Evolutionary conservation across 139 green algal species (phyloP), one percentile per base, ranked within the genome.

Genomic region (Pseudopediastrum boryanum): DNA sequence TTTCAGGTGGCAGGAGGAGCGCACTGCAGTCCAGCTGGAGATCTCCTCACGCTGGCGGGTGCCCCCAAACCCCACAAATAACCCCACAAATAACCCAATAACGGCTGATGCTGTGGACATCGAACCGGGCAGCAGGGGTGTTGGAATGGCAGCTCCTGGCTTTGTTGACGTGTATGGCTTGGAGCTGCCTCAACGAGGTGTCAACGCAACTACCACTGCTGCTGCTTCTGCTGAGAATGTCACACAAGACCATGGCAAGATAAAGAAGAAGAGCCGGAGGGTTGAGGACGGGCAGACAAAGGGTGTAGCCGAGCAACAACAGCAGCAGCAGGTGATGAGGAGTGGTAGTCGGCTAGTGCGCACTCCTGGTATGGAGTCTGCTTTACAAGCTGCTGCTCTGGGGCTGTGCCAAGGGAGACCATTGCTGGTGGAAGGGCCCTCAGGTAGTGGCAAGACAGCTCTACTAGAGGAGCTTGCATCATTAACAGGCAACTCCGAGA

Each of bases 371-470:
- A 71, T 89, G 25, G 70, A 75, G 19, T 61, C 84, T 52, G 93
- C 87, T 36, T 58, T 97, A 31, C 59, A 86, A 41, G 80, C 92
- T 0, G 85, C 88, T 16, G 94, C 90, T 21, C 71, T 98, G 35
- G 94, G 89, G 35, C 84, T 99, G 35, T 96, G 87, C 81, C 87
- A 90, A 44, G 75, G 35, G 5, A 80, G 81, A 46, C 92, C 95
- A 19, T 78, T 98, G 56, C 88, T 99, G 51, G 82, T 99, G 63
- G 90, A 98, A 71, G 95, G 95, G 0, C 94, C 94, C 2, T 87
- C 95, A 39, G 94, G 96, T 42, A 89, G 77, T 21, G 96, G 96
- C 77, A 99, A 99, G 85, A 94, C 91, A 4, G 66, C 84, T 19
- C 70, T 97, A n/a, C 71, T 97, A 0, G 74, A 89, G 42, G 86